Conservation (phyloP, 192 early-diverging fungal species). For the Physocladia obscura region DNA sequence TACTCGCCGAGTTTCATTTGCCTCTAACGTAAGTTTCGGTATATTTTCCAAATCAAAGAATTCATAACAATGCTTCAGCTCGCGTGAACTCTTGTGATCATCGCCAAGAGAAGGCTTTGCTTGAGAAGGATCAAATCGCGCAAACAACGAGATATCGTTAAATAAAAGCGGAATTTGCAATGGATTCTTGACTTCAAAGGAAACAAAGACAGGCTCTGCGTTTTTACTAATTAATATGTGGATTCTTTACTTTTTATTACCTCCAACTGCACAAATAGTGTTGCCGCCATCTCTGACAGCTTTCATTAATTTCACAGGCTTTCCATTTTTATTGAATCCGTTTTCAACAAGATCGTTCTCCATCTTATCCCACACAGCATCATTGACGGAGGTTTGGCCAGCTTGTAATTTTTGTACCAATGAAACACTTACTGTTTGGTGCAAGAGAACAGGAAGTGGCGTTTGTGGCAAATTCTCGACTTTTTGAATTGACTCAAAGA, state of each 20-base stretch:
- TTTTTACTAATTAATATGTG: neutral
- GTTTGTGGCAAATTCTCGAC: conserved; percentile 53
- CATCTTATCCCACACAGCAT: conserved; percentile 67
- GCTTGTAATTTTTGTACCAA: conserved; percentile 33
- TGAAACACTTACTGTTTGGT: conserved; percentile 32
- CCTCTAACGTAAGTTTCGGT: conserved; percentile 50
- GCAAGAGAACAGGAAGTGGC: conserved; percentile 53
- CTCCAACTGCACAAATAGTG: conserved; percentile 73
- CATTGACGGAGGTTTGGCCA: conserved; percentile 33
- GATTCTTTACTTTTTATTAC: too few species aligned
- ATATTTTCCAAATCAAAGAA: conserved; percentile 64
- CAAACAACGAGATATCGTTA: conserved; percentile 59
- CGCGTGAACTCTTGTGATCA: too few species aligned
- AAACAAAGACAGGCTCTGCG: conserved; percentile 70
- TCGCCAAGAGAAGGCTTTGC: neutral
- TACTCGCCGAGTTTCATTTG: conserved; percentile 49
- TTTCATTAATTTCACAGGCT: conserved; percentile 22
- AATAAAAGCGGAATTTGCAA: conserved; percentile 68
- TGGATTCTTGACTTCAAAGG: conserved; percentile 68
- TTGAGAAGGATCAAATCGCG: conserved; percentile 1
- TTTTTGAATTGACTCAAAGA: conserved; percentile 43
- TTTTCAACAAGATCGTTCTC: conserved; percentile 66
- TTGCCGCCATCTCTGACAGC: conserved; percentile 46
- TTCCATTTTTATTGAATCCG: conserved; percentile 27
- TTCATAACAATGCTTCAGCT: conserved; percentile 12